Percentiles rank a stretch among this genome's conserved stretches.
Evolutionary conservation across 1,139 yeast species (phyloP).

Genomic region (Magnusiomyces sp.): DNA sequence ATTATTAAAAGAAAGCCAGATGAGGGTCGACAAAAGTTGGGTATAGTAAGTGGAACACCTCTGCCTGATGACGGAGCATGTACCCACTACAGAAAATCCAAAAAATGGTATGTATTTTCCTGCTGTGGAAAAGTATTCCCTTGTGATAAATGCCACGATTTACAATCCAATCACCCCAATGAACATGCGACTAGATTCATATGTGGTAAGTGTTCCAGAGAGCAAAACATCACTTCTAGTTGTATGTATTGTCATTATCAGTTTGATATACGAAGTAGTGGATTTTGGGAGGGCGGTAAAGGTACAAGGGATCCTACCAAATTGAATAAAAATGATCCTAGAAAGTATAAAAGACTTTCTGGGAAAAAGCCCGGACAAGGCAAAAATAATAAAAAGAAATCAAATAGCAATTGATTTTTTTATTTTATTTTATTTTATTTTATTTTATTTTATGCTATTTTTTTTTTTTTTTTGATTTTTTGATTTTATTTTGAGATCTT

Average conservation of each 20-base stretch:
- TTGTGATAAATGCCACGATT: slow-evolving; percentile 38
- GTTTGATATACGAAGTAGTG: slow-evolving; percentile 28
- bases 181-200: slow-evolving; percentile 37
- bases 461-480: not conserved
- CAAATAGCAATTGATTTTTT: not conserved
- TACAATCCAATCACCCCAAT: slow-evolving; percentile 29
- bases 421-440: not conserved
- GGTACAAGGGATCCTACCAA: slow-evolving; percentile 35
- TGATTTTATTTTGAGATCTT: not conserved
- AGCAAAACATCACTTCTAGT: slow-evolving; percentile 32
- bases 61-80: slow-evolving; percentile 36
- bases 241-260: slow-evolving; percentile 33
- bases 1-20: slow-evolving; percentile 15
- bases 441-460: not conserved
- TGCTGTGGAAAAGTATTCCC: slow-evolving; percentile 37
- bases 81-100: slow-evolving; percentile 35
- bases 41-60: slow-evolving; percentile 34
- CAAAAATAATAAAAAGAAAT: not conserved
- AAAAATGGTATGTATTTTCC: slow-evolving; percentile 37
- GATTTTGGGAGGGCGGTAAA: slow-evolving; percentile 41
- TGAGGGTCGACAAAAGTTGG: slow-evolving; percentile 25
- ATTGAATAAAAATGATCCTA: slow-evolving; percentile 36
- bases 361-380: not conserved
- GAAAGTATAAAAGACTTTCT: slow-evolving; percentile 31
- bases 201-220: slow-evolving; percentile 38